Percentiles rank a stretch among this genome's conserved stretches.
phyloP scores from a whole-genome alignment of 495 filamentous ascomycete species.

The Parachaetomium inaequale region DNA sequence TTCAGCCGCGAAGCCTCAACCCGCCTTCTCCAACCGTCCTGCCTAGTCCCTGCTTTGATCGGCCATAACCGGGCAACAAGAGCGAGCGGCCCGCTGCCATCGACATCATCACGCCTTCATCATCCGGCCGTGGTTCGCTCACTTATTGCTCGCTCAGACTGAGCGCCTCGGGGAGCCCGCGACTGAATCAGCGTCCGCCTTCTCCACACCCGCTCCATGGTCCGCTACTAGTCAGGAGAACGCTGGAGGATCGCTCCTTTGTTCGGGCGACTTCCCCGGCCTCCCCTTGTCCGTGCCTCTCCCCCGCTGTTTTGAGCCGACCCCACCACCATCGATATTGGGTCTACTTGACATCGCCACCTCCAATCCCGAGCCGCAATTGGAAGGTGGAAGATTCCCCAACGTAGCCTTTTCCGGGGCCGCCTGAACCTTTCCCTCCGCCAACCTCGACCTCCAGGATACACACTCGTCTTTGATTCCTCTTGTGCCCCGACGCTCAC shows the following conservation, averaged over 20 bases:
- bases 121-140: background rate
- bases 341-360: conserved; percentile 20
- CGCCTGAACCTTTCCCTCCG: background rate
- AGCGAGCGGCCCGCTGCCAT: background rate
- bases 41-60: too few relatives aligned
- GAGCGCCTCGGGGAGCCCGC: background rate
- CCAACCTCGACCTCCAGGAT: background rate
- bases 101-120: background rate
- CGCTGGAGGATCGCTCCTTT: background rate
- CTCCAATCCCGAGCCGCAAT: conserved; percentile 15
- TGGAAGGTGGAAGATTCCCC: conserved; percentile 8
- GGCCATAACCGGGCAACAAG: background rate
- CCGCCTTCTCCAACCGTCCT: background rate
- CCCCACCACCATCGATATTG: conserved; percentile 14
- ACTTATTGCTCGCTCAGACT: background rate
- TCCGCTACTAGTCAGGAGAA: background rate
- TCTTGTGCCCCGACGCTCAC: background rate
- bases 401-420: background rate
- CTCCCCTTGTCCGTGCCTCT: conserved; percentile 7
- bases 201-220: background rate
- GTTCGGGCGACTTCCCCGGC: background rate
- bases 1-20: background rate
- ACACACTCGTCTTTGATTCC: background rate
- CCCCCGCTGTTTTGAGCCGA: background rate
- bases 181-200: background rate